Evolutionary conservation across 164 flowering plant genomes (phyloP).

Genomic region (Platanus orientalis): DNA sequence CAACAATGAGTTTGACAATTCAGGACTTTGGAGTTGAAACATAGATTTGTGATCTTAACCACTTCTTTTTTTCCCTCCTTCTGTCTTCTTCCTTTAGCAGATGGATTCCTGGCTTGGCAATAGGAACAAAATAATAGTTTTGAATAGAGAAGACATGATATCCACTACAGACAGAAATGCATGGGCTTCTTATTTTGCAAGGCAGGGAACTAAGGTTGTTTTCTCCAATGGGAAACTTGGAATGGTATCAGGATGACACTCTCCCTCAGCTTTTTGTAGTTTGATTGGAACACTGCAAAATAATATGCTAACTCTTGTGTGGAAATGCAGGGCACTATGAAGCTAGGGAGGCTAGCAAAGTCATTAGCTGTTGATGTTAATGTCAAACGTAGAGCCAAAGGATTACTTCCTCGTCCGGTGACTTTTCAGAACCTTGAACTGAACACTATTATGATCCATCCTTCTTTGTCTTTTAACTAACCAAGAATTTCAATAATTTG

Average conservation of each 20-base stretch:
- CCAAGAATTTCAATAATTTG: background rate
- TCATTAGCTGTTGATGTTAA: constrained; percentile 73
- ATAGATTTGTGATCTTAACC: background rate
- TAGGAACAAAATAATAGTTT: constrained; percentile 72
- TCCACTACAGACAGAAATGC: constrained; percentile 84
- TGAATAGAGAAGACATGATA: constrained; percentile 99
- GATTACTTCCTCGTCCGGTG: constrained; percentile 90
- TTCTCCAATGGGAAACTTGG: constrained; percentile 94
- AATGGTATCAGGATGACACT: constrained; percentile 46
- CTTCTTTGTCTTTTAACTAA: background rate
- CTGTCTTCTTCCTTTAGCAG: constrained; percentile 30
- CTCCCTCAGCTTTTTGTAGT: constrained; percentile 7
- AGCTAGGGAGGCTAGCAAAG: constrained; percentile 74
- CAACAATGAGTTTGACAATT: background rate
- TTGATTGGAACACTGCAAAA: background rate
- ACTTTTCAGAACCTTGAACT: constrained; percentile 14
- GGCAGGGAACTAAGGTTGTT: constrained; percentile 68
- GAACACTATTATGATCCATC: background rate
- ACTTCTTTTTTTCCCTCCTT: background rate
- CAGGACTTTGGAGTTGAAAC: background rate
- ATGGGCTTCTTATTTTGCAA: constrained; percentile 86
- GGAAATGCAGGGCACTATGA: constrained; percentile 70
- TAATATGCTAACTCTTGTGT: constrained; percentile 7
- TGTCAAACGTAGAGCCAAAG: constrained; percentile 81
- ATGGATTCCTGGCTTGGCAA: constrained; percentile 93